Base-by-base conservation (phyloP, 208 protist species). In the Zelonia costaricensis region DNA sequence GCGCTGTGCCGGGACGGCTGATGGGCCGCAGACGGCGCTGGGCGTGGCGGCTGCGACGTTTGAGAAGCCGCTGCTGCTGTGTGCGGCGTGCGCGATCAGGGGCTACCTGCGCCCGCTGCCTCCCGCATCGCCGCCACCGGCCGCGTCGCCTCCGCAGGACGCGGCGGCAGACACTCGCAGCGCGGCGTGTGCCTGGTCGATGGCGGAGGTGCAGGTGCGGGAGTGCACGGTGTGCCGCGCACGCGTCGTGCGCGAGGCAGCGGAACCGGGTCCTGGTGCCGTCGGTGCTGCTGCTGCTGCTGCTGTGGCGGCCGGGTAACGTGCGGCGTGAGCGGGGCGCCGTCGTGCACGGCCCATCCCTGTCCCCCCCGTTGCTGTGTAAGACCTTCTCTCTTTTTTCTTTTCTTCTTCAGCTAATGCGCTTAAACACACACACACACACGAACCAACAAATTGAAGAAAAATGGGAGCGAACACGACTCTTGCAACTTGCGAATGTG, bases 61-160 rank as follows among this genome's bases (percentile, higher is more conserved):
- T 66, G 62, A 54, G 25, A 40, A 63, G 8, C 48, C 56, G 18
- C 40, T 71, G 56, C 40, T 71, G 46, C 23, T 91, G 28, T 91
- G 84, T 44, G 47, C 57, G 10, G 54, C 42, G 49, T 91, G 84
- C 38, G 48, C 58, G 27, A 62, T 74, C 12, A 70, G 63, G 18
- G 84, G 84, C 6, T 91, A 87, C 46, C 45, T 84, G 13, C 63
- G 71, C 3, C 84, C 84, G n/a, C 22, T 91, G 0, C 61, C 64
- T 9, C 59, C 55, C 3, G 6, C 30, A n/a, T n/a, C n/a, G 13
- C 33, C 48, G 5, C 8, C 16, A 20, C 23, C 47, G 38, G 22
- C 20, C 47, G 18, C 20, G 61, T 47, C 47, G 36, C 22, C 36
- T 55, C 44, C 27, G 42, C n/a, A n/a, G n/a, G n/a, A n/a, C n/a